These are phyloP conservation scores for Diaporthe citri DNA, from an alignment of 2,329 filamentous ascomycete species.

Conservation along the genomic window DNA sequence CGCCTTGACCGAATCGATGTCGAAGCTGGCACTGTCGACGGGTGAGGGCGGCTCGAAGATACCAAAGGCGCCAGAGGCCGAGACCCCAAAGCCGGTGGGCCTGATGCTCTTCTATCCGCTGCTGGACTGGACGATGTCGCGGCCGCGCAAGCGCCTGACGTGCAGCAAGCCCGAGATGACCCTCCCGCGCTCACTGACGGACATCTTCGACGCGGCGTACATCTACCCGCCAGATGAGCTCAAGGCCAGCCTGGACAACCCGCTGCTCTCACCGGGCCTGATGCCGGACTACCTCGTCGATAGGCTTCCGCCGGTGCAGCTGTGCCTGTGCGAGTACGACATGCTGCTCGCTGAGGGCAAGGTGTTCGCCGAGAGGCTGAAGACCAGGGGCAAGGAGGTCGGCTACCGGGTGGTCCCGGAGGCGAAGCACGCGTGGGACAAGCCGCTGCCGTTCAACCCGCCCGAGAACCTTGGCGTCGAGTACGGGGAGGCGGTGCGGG, in stretches of 20 bases:
- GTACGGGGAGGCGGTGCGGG: constrained; percentile 39
- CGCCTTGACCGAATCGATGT: constrained; percentile 45
- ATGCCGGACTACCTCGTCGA: constrained; percentile 66
- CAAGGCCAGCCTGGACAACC: constrained; percentile 59
- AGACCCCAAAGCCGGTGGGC: constrained; percentile 61
- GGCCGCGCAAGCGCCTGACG: constrained; percentile 67
- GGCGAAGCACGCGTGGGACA: constrained; percentile 76
- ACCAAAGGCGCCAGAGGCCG: constrained; percentile 46
- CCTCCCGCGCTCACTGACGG: constrained; percentile 68
- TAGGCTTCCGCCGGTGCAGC: constrained; percentile 65
- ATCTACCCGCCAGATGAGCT: constrained; percentile 64
- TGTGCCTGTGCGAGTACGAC: constrained; percentile 74
- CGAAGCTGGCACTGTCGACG: constrained; percentile 42
- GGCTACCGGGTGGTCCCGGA: constrained; percentile 60
- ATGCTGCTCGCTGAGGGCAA: constrained; percentile 74
- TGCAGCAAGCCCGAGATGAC: constrained; percentile 69
- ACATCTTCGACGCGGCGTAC: constrained; percentile 74
- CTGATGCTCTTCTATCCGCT: constrained; percentile 73
- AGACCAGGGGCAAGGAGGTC: constrained; percentile 66
- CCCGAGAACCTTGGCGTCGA: constrained; percentile 31
- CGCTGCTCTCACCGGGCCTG: constrained; percentile 69
- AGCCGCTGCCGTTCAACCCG: constrained; percentile 56
- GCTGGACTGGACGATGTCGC: constrained; percentile 70
- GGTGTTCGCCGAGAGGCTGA: constrained; percentile 70
- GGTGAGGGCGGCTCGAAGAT: constrained; percentile 52